These are phyloP conservation scores for Phyllosticta citriasiana DNA, from an alignment of 2,329 filamentous ascomycete species.

Conservation along the genomic window DNA sequence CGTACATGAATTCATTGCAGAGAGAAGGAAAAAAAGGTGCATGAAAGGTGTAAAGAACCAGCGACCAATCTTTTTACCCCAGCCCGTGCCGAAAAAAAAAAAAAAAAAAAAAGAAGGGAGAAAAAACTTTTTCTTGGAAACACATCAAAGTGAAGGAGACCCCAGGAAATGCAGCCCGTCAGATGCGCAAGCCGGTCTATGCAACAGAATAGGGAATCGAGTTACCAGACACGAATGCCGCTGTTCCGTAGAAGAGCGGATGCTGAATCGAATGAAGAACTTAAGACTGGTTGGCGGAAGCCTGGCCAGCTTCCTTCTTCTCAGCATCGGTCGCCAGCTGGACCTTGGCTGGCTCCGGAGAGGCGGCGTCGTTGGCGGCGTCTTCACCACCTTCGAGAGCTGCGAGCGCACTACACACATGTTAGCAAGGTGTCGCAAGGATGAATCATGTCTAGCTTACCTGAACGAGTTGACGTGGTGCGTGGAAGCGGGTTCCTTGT, in stretches of 20 bases:
- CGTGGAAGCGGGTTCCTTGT: constrained; percentile 48
- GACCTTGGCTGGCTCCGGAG: constrained; percentile 17
- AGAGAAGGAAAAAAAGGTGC: neutral
- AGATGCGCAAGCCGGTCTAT: constrained; percentile 18
- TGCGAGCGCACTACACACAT: constrained; percentile 39
- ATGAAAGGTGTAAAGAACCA: neutral
- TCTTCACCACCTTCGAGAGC: constrained; percentile 44
- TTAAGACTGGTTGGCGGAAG: constrained; percentile 28
- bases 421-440: constrained; percentile 14
- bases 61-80: neutral
- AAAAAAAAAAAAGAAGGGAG: neutral
- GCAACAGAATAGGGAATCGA: constrained; percentile 13
- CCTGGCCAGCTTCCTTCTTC: constrained; percentile 14
- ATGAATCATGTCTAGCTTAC: constrained; percentile 44
- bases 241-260: constrained; percentile 3
- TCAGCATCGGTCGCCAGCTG: constrained; percentile 15
- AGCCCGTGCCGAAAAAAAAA: neutral
- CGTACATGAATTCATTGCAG: neutral
- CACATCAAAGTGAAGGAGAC: constrained; percentile 8
- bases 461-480: constrained; percentile 81
- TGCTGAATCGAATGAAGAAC: constrained; percentile 7
- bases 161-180: constrained; percentile 16
- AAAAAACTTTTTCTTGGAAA: constrained; percentile 10
- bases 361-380: constrained; percentile 32
- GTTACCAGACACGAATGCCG: neutral